Conservation (phyloP, 768 basidiomycete genomes). For the Nidula microcarpa region DNA sequence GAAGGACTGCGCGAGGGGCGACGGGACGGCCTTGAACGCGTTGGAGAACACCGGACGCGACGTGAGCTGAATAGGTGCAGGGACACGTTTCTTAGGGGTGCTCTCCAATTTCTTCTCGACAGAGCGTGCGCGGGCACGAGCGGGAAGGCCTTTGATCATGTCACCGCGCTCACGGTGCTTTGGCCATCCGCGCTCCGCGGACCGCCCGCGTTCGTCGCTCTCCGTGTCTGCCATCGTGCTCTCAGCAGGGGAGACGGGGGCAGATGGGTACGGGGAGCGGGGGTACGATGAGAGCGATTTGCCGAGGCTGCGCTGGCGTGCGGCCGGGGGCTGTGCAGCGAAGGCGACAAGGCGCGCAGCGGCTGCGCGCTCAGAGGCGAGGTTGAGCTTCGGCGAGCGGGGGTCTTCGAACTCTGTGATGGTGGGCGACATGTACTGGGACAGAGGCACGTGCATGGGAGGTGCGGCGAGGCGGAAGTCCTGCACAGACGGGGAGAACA, state of each 20-base stretch:
- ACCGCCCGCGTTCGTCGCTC: constrained; percentile 5
- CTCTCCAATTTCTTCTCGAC: constrained; percentile 4
- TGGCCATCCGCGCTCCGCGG: neutral
- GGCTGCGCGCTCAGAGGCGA: constrained; percentile 10
- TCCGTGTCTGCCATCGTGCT: neutral
- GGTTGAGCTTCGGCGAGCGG: constrained; percentile 31
- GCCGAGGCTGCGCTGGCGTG: constrained; percentile 15
- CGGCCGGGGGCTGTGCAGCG: constrained; percentile 11
- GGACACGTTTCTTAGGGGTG: constrained; percentile 5
- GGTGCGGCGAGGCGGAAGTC: constrained; percentile 30
- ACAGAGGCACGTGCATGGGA: constrained; percentile 16
- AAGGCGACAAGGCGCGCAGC: constrained; percentile 18
- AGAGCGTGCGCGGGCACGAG: constrained; percentile 11
- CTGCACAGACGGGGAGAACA: constrained; percentile 30
- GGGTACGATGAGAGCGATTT: constrained; percentile 30
- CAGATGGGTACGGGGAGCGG: constrained; percentile 39
- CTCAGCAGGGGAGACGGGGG: constrained; percentile 18
- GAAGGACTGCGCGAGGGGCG: constrained; percentile 24
- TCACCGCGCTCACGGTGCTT: constrained; percentile 1
- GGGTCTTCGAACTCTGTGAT: constrained; percentile 31
- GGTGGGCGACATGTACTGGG: constrained; percentile 15
- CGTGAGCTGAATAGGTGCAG: neutral
- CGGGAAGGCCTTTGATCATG: constrained; percentile 2
- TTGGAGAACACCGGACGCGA: neutral
- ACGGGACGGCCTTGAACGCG: constrained; percentile 10